phyloP scores from a whole-genome alignment of 257 asterid genomes.

The Perilla frutescens region DNA sequence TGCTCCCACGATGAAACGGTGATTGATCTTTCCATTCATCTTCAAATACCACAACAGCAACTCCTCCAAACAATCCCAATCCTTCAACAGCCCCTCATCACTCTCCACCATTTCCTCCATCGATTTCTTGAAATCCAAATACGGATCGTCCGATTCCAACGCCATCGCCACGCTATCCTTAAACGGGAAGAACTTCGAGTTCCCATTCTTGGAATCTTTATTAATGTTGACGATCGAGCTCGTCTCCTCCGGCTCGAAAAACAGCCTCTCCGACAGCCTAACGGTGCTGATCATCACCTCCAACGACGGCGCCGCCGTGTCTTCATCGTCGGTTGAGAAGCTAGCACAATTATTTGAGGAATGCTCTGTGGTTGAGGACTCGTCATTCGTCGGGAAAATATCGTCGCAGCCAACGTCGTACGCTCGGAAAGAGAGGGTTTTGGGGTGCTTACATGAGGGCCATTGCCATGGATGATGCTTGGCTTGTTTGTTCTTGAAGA shows the following conservation, averaged over 20 bases:
- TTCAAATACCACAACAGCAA: slow-evolving; percentile 66
- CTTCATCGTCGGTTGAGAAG: not conserved
- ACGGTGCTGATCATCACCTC: slow-evolving; percentile 48
- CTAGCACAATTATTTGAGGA: not conserved
- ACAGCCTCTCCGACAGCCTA: slow-evolving; percentile 55
- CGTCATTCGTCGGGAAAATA: slow-evolving; percentile 24
- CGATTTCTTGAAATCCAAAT: slow-evolving; percentile 67
- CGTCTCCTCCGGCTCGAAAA: slow-evolving; percentile 62
- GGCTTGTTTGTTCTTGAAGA: slow-evolving; percentile 42
- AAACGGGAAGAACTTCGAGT: slow-evolving; percentile 28
- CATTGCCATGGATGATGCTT: slow-evolving; percentile 40
- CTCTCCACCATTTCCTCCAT: slow-evolving; percentile 77
- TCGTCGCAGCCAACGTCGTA: slow-evolving; percentile 1
- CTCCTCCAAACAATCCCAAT: slow-evolving; percentile 76
- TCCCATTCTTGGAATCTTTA: not conserved
- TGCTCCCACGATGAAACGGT: slow-evolving; percentile 61
- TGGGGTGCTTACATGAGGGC: slow-evolving; percentile 41
- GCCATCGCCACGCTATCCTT: slow-evolving; percentile 57
- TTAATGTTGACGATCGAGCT: slow-evolving; percentile 43
- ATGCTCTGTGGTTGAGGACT: not conserved
- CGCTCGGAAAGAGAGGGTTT: slow-evolving; percentile 38
- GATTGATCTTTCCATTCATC: slow-evolving; percentile 62
- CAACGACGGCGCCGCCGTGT: slow-evolving; percentile 23
- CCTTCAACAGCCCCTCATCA: slow-evolving; percentile 48
- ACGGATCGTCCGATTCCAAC: slow-evolving; percentile 70